phyloP scores from a whole-genome alignment of 768 basidiomycete species.

The Phanerochaete carnosa region DNA sequence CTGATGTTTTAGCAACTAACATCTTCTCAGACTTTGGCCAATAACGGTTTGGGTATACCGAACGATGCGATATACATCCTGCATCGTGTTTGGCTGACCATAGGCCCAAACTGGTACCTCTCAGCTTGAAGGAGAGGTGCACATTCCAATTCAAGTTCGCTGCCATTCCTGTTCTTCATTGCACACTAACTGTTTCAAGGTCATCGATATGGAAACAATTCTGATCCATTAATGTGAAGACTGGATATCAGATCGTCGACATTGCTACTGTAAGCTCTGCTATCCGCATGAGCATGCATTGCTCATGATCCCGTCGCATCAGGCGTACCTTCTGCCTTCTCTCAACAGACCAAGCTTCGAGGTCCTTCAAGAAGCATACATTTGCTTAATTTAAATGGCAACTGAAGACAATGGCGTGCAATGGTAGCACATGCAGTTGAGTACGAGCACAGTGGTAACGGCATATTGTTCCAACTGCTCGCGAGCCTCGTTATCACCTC shows the following conservation, averaged over 20 bases:
- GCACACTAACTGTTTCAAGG: background rate
- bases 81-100: background rate
- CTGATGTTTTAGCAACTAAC: background rate
- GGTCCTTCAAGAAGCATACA: background rate
- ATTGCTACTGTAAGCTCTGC: background rate
- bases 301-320: background rate
- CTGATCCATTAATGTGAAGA: background rate
- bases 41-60: background rate
- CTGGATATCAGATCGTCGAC: background rate
- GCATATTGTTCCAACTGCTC: background rate
- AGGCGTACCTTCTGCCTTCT: background rate
- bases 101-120: background rate
- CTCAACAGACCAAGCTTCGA: background rate
- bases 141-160: background rate
- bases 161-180: background rate
- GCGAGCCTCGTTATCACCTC: slow-evolving; percentile 1
- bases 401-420: background rate
- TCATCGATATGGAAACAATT: background rate
- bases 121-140: background rate
- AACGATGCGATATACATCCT: background rate
- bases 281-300: background rate
- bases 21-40: background rate
- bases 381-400: too few relatives aligned
- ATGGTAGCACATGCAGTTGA: background rate
- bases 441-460: background rate